Evolutionary conservation across 2,329 filamentous ascomycete genomes (phyloP), one percentile per base, ranked within the genome.

Genomic region (Zymoseptoria ardabiliae): DNA sequence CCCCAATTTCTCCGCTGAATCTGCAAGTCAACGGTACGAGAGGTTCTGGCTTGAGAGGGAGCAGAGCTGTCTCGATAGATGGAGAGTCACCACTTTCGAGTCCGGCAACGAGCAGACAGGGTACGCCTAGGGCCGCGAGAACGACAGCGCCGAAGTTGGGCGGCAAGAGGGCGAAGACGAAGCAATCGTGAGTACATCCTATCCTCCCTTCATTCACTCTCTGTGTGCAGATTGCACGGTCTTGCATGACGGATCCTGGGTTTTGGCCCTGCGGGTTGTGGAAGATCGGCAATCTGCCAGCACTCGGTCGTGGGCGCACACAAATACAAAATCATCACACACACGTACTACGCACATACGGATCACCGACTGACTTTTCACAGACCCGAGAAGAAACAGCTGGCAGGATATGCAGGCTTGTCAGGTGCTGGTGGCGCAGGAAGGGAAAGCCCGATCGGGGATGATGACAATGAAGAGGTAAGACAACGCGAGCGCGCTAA

Each of bases 371-470:
- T 70, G 62, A 71, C 65, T 50, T 41, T 52, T 45, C 45, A 63
- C 71, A 92, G 89, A 66, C 89, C 89, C 51, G 81, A 87, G 74
- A 92, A 92, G 78, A 90, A 88, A 77, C 88, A 87, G 74, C 80
- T 81, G 62, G 83, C 85, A 66, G 83, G 84, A 65, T 82, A 85
- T 66, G 86, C 86, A 72, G 88, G 87, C 69, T 80, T 89, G 71
- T 82, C 87, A 70, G 83, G 84, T 69, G 76, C 79, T 66, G 81
- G 81, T 77, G 85, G 84, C 73, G 86, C 68, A 69, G 68, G 87
- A 74, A 80, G 83, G 66, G 82, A 80, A 73, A 83, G 82, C 71
- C 84, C 85, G 65, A 76, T 82, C 69, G 79, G 80, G 71, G 84
- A 81, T 74, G 84, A 85, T 73, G 78, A 78, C 76, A 78, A 78